A percentile compares a stretch with the other conserved stretches of the same genome.
These are phyloP conservation scores for Grosmannia clavigera DNA, from an alignment of 2,329 filamentous ascomycete genomes.

Conservation along the genomic window DNA sequence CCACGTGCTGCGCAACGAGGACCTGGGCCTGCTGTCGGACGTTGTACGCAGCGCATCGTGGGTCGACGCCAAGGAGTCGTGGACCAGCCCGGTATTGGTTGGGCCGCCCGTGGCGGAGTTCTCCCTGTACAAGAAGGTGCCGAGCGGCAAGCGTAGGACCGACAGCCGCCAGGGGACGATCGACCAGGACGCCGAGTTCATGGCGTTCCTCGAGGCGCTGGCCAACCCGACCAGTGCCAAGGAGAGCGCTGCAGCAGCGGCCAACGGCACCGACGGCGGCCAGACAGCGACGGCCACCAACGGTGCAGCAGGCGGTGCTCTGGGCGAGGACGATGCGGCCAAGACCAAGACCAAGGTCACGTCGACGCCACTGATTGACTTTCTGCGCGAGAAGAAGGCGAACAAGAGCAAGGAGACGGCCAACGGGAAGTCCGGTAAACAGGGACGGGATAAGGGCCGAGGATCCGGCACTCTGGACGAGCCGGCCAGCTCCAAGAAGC, in stretches of 20 bases:
- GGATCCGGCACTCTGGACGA: constrained; percentile 18
- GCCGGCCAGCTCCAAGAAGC: constrained; percentile 21
- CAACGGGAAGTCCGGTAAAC: constrained; percentile 42
- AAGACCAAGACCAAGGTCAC: constrained; percentile 51
- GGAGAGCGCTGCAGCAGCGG: constrained; percentile 23
- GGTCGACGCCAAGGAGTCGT: constrained; percentile 70
- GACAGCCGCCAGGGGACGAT: constrained; percentile 89
- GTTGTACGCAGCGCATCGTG: constrained; percentile 57
- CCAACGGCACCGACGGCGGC: not conserved
- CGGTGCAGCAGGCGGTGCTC: not conserved
- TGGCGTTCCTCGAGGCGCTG: constrained; percentile 77
- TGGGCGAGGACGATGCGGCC: constrained; percentile 29
- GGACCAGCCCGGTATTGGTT: constrained; percentile 57
- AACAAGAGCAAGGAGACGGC: constrained; percentile 49
- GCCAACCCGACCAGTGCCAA: constrained; percentile 52
- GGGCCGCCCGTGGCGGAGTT: constrained; percentile 73
- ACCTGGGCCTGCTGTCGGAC: constrained; percentile 57
- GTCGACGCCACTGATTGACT: constrained; percentile 82
- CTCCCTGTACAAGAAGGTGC: constrained; percentile 72
- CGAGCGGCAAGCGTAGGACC: constrained; percentile 58
- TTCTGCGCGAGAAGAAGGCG: constrained; percentile 82
- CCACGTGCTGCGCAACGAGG: constrained; percentile 60
- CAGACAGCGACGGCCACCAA: not conserved
- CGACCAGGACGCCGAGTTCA: constrained; percentile 92
- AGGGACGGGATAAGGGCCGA: constrained; percentile 36